Evolutionary conservation across 495 filamentous ascomycete species (phyloP).

Genomic region (Penicillium soppii): DNA sequence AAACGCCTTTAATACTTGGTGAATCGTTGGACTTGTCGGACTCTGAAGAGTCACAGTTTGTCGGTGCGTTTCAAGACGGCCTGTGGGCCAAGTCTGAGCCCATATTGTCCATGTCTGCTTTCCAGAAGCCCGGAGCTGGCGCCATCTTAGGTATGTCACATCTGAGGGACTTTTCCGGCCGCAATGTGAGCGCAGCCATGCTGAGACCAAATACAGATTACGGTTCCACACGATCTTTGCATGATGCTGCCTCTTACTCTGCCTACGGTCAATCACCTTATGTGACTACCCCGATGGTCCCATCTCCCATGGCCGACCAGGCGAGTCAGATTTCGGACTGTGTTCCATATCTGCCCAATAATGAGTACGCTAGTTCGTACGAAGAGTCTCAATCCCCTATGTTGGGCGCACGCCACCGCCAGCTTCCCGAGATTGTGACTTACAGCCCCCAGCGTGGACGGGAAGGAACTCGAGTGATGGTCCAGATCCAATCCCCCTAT

Average conservation of each 20-base stretch:
- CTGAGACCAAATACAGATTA: constrained; percentile 34
- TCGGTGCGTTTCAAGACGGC: constrained; percentile 49
- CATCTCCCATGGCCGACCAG: constrained; percentile 47
- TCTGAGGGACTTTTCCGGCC: neutral
- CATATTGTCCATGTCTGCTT: constrained; percentile 54
- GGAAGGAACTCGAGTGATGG: constrained; percentile 64
- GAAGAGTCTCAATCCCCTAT: constrained; percentile 45
- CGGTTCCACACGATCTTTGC: constrained; percentile 43
- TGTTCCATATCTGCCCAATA: constrained; percentile 43
- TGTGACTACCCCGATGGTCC: constrained; percentile 44
- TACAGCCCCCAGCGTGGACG: constrained; percentile 66
- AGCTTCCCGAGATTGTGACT: constrained; percentile 59
- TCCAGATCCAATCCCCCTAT: constrained; percentile 72
- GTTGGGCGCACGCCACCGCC: constrained; percentile 29
- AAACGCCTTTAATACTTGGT: constrained; percentile 54
- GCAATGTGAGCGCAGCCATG: neutral
- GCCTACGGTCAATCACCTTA: constrained; percentile 44
- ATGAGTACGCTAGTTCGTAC: constrained; percentile 45
- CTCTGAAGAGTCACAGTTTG: constrained; percentile 47
- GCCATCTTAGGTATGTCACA: constrained; percentile 42
- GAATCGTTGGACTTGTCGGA: constrained; percentile 54
- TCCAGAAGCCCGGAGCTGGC: constrained; percentile 43
- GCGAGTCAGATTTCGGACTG: constrained; percentile 47
- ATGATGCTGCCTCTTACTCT: constrained; percentile 46
- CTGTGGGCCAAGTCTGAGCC: constrained; percentile 54